Percentiles rank a stretch among this genome's conserved stretches.
Conservation (phyloP, 352 stramenopile genomes). For the Detonula confervacea region DNA sequence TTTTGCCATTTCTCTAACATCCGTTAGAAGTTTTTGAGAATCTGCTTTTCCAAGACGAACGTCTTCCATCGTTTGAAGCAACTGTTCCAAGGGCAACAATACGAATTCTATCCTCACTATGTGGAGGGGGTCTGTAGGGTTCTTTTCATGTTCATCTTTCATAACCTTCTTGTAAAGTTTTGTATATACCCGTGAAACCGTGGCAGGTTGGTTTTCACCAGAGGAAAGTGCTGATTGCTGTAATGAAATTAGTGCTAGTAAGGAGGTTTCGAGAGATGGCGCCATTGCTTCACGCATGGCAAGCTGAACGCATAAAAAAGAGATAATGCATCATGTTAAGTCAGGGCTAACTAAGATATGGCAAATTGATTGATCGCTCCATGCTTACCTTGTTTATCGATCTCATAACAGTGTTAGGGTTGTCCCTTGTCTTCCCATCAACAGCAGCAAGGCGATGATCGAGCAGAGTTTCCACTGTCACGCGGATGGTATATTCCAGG, state of each 20-base stretch:
- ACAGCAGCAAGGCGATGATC: constrained; percentile 62
- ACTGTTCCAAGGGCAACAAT: constrained; percentile 42
- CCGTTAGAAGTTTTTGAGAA: constrained; percentile 29
- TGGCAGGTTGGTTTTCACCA: constrained; percentile 28
- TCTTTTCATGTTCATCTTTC: constrained; percentile 72
- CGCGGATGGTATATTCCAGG: constrained; percentile 61
- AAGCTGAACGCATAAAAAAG: constrained; percentile 53
- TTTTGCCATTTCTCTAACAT: constrained; percentile 43
- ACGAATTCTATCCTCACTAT: constrained; percentile 36
- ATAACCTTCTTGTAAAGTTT: constrained; percentile 81
- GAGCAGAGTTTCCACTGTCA: constrained; percentile 63
- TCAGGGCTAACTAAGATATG: no score
- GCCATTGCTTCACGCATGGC: constrained; percentile 74
- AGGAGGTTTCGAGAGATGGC: constrained; percentile 55
- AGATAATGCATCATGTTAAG: not conserved
- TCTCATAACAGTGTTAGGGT: constrained; percentile 57
- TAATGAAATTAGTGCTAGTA: constrained; percentile 70
- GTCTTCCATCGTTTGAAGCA: constrained; percentile 37
- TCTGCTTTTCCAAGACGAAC: constrained; percentile 1
- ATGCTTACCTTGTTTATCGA: constrained; percentile 83
- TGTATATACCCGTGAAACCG: constrained; percentile 65
- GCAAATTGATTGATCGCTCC: no score
- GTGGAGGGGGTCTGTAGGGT: constrained; percentile 26
- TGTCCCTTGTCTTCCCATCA: constrained; percentile 25
- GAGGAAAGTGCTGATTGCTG: constrained; percentile 64